A percentile compares a stretch with the other conserved stretches of the same genome.
These are phyloP conservation scores for Lipomyces japonicus DNA, from an alignment of 805 yeast species.

Conservation along the genomic window DNA sequence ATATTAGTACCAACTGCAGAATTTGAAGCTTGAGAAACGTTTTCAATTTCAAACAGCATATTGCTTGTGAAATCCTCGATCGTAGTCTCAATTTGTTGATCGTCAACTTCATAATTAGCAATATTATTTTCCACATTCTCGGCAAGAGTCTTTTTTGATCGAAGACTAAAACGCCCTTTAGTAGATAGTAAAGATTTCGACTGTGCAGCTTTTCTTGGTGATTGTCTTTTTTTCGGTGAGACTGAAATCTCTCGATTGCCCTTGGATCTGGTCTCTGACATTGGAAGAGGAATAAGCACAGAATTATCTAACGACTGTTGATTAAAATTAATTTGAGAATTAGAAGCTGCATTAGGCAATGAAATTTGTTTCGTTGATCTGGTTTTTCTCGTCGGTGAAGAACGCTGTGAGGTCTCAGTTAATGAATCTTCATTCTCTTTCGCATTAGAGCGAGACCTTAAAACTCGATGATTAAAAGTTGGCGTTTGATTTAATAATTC, in stretches of 20 bases:
- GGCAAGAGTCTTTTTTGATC: too few species aligned
- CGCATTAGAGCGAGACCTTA: not conserved
- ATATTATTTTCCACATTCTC: too few species aligned
- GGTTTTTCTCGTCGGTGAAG: constrained; percentile 1
- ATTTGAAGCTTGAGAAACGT: too few species aligned
- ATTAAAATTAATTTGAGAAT: too few species aligned
- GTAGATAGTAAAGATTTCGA: not conserved
- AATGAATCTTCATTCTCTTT: too few species aligned
- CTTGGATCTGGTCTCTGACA: not conserved
- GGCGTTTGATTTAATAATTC: not conserved
- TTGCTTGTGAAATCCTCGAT: too few species aligned
- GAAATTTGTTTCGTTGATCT: not conserved
- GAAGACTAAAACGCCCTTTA: too few species aligned
- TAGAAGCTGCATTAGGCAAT: not conserved
- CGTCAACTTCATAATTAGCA: too few species aligned
- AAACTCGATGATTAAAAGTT: not conserved
- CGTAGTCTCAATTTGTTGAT: too few species aligned
- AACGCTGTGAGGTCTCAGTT: not conserved
- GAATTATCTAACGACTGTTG: not conserved
- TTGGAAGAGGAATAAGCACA: not conserved
- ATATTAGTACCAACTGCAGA: too few species aligned
- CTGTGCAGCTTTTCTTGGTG: not conserved
- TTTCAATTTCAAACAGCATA: too few species aligned
- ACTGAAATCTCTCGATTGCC: not conserved
- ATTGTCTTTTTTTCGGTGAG: not conserved